These are phyloP conservation scores for Saccharomyces hybrid DNA, from an alignment of 1,139 yeast genomes.

Conservation along the genomic window DNA sequence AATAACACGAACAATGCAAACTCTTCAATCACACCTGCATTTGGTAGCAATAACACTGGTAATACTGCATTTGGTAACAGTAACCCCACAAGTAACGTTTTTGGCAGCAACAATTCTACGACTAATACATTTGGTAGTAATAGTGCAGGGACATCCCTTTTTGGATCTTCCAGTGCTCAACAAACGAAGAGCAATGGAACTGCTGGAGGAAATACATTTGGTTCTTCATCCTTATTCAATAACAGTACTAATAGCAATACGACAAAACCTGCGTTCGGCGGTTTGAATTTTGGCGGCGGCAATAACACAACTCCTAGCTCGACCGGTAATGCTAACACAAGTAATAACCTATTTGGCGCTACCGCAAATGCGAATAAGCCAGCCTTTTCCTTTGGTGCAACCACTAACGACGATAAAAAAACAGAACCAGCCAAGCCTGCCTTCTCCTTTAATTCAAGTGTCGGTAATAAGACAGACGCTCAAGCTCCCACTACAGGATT, in stretches of 20 bases:
- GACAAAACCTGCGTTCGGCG: conserved; percentile 20
- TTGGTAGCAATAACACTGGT: conserved; percentile 1
- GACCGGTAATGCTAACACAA: not conserved
- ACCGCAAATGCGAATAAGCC: conserved; percentile 8
- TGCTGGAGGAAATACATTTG: not conserved
- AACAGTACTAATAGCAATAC: conserved; percentile 4
- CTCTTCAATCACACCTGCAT: not conserved
- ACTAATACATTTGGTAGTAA: conserved; percentile 10
- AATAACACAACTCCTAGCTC: conserved; percentile 5
- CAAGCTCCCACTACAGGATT: conserved; percentile 20
- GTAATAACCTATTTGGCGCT: conserved; percentile 5
- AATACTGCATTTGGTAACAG: not conserved
- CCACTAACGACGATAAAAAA: conserved; percentile 12
- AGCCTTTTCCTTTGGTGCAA: conserved; percentile 10
- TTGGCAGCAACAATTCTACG: conserved; percentile 11
- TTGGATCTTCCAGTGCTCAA: not conserved
- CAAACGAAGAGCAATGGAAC: not conserved
- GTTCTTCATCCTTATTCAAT: not conserved
- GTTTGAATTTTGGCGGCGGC: conserved; percentile 7
- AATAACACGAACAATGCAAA: not conserved
- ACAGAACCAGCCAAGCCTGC: conserved; percentile 21
- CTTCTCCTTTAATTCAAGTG: conserved; percentile 17
- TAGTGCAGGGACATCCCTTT: not conserved
- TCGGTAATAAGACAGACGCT: conserved; percentile 13
- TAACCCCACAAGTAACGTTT: conserved; percentile 6